Evolutionary conservation across 371 early-diverging fungal genomes (phyloP).

Genomic region (Coemansia sp.): DNA sequence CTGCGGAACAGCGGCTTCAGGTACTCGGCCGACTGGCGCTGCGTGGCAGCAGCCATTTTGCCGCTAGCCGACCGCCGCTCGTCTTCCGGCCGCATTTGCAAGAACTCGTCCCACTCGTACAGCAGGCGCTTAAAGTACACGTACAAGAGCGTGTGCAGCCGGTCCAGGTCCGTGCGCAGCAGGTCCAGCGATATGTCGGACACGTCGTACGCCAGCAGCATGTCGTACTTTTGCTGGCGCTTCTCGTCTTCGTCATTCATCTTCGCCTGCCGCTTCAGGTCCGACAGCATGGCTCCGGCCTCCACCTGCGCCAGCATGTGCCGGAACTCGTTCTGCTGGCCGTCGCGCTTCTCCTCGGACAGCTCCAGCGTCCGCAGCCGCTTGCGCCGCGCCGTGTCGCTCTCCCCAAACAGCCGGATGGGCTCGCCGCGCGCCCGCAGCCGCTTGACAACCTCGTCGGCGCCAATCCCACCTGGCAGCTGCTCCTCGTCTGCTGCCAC

Average conservation of each 20-base stretch:
- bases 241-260: slow-evolving; percentile 50
- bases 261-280: slow-evolving; percentile 60
- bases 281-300: slow-evolving; percentile 74
- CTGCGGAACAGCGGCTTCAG: slow-evolving; percentile 86
- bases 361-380: slow-evolving; percentile 84
- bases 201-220: slow-evolving; percentile 56
- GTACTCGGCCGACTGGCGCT: slow-evolving; percentile 84
- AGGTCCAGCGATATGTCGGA: slow-evolving; percentile 61
- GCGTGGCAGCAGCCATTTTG: slow-evolving; percentile 77
- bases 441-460: slow-evolving; percentile 77
- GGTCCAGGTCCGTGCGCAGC: slow-evolving; percentile 73
- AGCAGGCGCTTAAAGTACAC: slow-evolving; percentile 80
- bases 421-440: slow-evolving; percentile 88
- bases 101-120: slow-evolving; percentile 83
- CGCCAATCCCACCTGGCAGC: too few relatives aligned
- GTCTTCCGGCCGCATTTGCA: slow-evolving; percentile 71
- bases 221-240: slow-evolving; percentile 41
- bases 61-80: slow-evolving; percentile 76
- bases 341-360: slow-evolving; percentile 79
- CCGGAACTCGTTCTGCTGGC: slow-evolving; percentile 91
- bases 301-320: slow-evolving; percentile 82
- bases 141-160: slow-evolving; percentile 70
- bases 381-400: slow-evolving; percentile 73
- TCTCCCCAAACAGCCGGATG: slow-evolving; percentile 91
- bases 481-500: slow-evolving; percentile 37